Base-by-base conservation (phyloP, 352 stramenopile genomes). In the Globisporangium carolinianum region DNA sequence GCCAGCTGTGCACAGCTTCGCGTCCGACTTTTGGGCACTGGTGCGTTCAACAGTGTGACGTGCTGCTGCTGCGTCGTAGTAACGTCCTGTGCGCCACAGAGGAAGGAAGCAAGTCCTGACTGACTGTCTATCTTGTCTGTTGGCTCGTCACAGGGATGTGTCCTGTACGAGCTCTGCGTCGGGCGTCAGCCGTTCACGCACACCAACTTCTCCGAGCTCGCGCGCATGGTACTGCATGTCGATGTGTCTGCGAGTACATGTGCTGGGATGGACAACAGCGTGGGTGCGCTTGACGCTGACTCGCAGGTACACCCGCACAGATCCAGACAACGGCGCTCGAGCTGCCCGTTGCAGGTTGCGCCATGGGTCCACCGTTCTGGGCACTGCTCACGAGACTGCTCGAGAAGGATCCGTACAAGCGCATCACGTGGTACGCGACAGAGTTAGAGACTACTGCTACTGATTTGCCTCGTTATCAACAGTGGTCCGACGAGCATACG, bases 1-100 rank as follows among this genome's bases (percentile, higher is more conserved):
- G 17, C 70, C 82, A 15, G 76, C 76, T 36, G 67, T 95, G 4
- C 85, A 96, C 66, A 96, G 83, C 55, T 97, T 96, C 62, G 89
- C 85, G 24, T 96, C 87, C 10, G 91, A 94, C 49, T 92, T 94
- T 62, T 95, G 85, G 85, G 83, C 85, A 17, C 54, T 94, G 68
- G 84, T 94, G 57, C 15, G 55, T 47, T 43, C 24, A 32, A 32
- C 24, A 32, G 24, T 32, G 24, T 2, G 24, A 32, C 24, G 24
- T 32, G 24, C 24, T 32, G 24, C 24, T 32, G 24, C 24, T 32
- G 24, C 24, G 24, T 32, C 24, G 24, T 32, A 32, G 24, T 32
- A 32, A 32, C 24, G 24, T 32, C 24, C 24, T 32, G 24, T 32
- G 24, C 24, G 3, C 24, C 24, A 32, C 24, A 32, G 24, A 32